These are phyloP conservation scores for Nakaseomyces delphensis DNA, from an alignment of 1,139 yeast species.

Conservation along the genomic window DNA sequence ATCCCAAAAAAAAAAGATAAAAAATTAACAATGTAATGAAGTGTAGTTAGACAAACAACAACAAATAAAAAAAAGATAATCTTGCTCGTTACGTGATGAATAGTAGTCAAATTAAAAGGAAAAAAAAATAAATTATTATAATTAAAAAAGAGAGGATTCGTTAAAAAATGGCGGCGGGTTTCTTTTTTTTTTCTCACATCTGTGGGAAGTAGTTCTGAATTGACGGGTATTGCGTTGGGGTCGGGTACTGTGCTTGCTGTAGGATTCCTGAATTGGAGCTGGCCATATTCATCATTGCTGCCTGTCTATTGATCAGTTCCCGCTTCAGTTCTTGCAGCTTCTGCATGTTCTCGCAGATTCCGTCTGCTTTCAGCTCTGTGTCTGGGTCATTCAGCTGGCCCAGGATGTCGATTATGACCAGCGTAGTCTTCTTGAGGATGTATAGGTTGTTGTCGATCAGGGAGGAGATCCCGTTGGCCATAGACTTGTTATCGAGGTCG, in stretches of 20 bases:
- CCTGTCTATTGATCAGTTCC: slow-evolving; percentile 1
- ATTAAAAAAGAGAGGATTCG: background rate
- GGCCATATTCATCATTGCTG: background rate
- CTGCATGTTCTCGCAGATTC: background rate
- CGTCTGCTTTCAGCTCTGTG: background rate
- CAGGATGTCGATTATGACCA: background rate
- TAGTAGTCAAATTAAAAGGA: background rate
- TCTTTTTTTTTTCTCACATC: background rate
- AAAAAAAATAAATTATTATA: too few species aligned
- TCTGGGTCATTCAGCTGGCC: background rate
- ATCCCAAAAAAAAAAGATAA: too few species aligned
- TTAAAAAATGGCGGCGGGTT: background rate
- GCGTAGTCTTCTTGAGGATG: slow-evolving; percentile 1
- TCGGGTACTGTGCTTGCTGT: slow-evolving; percentile 1
- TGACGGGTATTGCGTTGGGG: slow-evolving; percentile 1
- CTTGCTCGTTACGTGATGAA: too few species aligned
- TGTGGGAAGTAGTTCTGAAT: slow-evolving; percentile 4
- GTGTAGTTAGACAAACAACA: too few species aligned
- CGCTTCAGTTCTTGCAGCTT: slow-evolving; percentile 1
- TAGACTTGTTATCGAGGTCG: background rate
- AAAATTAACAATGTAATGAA: too few species aligned
- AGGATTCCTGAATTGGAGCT: background rate
- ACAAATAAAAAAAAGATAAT: too few species aligned
- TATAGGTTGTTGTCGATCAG: background rate
- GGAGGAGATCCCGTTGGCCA: background rate